Conservation (phyloP, 2,329 filamentous ascomycete species). For the Ceratocystis lukuohia region DNA sequence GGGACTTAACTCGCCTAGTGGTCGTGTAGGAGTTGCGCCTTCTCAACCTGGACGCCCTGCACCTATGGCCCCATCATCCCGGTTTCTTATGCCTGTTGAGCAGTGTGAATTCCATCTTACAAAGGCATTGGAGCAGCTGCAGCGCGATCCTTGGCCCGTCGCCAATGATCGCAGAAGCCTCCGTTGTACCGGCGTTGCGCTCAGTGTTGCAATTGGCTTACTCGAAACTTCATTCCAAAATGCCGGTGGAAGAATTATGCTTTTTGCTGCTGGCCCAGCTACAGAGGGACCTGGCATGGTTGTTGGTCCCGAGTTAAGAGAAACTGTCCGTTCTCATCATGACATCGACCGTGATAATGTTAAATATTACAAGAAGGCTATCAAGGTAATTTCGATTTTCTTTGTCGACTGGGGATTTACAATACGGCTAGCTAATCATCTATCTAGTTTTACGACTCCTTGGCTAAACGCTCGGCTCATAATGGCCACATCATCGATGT, state of each 20-base stretch:
- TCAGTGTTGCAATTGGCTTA: constrained; percentile 84
- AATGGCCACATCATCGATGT: constrained; percentile 97
- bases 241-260: constrained; percentile 87
- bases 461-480: constrained; percentile 87
- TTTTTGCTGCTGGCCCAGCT: constrained; percentile 86
- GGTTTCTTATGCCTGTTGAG: constrained; percentile 86
- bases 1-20: constrained; percentile 57
- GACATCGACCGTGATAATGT: constrained; percentile 98
- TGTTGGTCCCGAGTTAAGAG: constrained; percentile 85
- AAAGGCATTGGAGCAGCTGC: constrained; percentile 85
- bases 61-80: constrained; percentile 65
- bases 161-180: constrained; percentile 82
- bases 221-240: constrained; percentile 94
- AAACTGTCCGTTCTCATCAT: constrained; percentile 94
- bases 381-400: constrained; percentile 50
- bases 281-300: constrained; percentile 96
- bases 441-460: constrained; percentile 73
- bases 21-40: constrained; percentile 59
- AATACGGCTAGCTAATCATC: no score
- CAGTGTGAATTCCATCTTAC: constrained; percentile 96
- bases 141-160: constrained; percentile 96
- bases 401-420: no score
- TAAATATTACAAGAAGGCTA: constrained; percentile 98
- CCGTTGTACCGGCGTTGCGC: constrained; percentile 88
- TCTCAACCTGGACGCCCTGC: constrained; percentile 62